A percentile compares a stretch with the other conserved stretches of the same genome.
Evolutionary conservation across 73 alveolate genomes (phyloP).

Genomic region (Loxodes magnus): DNA sequence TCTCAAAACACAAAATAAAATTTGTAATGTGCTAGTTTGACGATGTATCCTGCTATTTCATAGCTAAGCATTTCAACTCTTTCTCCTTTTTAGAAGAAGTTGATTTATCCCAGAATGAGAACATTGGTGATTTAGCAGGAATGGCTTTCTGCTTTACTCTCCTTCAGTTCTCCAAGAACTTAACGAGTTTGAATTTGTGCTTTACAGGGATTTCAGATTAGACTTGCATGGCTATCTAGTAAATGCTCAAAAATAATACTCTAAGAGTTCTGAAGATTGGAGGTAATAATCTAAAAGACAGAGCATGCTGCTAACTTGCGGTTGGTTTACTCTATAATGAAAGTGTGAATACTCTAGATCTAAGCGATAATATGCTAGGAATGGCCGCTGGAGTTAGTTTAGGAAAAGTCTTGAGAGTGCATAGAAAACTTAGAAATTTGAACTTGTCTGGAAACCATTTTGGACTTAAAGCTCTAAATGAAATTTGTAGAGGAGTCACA

Average conservation of each 20-base stretch:
- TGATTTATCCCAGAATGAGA: not conserved
- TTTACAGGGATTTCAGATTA: not conserved
- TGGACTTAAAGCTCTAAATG: not conserved
- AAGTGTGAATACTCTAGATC: not conserved
- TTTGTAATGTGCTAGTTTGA: too few species aligned
- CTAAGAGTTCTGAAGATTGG: not conserved
- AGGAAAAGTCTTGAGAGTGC: conserved; percentile 3
- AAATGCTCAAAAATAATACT: not conserved
- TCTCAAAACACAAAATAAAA: too few species aligned
- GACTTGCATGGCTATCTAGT: not conserved
- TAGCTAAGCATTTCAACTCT: not conserved
- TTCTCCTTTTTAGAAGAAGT: not conserved
- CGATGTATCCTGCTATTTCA: too few species aligned
- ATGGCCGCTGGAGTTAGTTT: conserved; percentile 7
- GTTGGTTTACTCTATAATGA: conserved; percentile 6
- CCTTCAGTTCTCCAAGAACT: not conserved
- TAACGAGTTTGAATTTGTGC: not conserved
- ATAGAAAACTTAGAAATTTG: conserved; percentile 2
- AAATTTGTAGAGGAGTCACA: not conserved
- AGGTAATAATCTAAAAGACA: not conserved
- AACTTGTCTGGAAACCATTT: not conserved
- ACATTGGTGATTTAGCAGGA: conserved; percentile 4
- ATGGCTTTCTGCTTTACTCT: not conserved
- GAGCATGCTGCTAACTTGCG: not conserved
- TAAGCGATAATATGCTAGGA: not conserved